Base-by-base conservation (phyloP, 108 stramenopile species). In the Hondaea fermentalgiana region DNA sequence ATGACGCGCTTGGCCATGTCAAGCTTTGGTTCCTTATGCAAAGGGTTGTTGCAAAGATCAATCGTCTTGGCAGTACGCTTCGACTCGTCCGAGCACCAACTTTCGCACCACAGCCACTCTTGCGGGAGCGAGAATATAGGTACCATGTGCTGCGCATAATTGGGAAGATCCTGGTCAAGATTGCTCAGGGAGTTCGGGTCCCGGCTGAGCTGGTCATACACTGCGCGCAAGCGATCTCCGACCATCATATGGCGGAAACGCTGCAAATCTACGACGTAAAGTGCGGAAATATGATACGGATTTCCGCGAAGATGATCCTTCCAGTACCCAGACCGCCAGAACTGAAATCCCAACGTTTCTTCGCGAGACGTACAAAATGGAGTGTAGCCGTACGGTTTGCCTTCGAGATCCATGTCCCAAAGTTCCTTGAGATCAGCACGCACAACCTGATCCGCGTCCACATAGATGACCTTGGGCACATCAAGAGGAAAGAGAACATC, bases 81-180 rank as follows among this genome's bases (percentile, higher is more conserved):
- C 58, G 97, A 97, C 76, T 96, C 96, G 69, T 98, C 97, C 5
- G 95, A 96, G 92, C 99, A 99, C 99, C 99, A 99, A n/a, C 95
- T 93, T 90, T 99, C 99, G 90, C 99, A 99, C 99, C 99, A 99
- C 29, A 99, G 93, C 99, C 99, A 99, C 90, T 98, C 97, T 88
- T 98, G 98, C 14, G 98, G 98, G 44, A 98, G 92, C 25, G 95
- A 96, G 71, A 95, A 94, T 43, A 98, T 98, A 10, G 95, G 95
- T n/a, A 97, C 95, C 71, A 92, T 89, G 88, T 96, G 93, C 90
- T 98, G 98, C 5, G 96, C 97, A 72, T 97, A 99, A 91, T 99
- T 99, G 12, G 99, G 99, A 87, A 99, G 91, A 88, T 99, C 99
- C 94, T 99, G 99, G 89, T 98, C 99, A 60, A 99, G 92, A 87